Evolutionary conservation across 2,329 filamentous ascomycete species (phyloP).

Genomic region (Graphilbum sp.): DNA sequence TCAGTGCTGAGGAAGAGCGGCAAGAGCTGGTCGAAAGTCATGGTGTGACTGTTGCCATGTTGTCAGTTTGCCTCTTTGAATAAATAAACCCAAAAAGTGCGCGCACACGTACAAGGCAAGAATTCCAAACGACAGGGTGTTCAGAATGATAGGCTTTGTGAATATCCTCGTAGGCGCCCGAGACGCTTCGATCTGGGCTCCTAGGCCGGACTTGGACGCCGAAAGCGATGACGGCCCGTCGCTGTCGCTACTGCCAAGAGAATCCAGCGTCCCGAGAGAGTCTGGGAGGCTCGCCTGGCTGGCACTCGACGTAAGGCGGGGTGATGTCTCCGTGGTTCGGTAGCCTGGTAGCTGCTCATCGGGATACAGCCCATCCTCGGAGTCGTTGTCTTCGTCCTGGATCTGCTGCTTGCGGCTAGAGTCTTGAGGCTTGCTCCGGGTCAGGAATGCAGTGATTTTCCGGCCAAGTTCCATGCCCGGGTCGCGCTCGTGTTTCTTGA

Average conservation of each 20-base stretch:
- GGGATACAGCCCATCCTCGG: slow-evolving; percentile 41
- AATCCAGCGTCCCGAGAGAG: slow-evolving; percentile 12
- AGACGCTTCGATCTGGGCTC: slow-evolving; percentile 2
- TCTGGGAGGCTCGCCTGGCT: slow-evolving; percentile 16
- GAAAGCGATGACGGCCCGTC: slow-evolving; percentile 11
- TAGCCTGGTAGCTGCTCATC: slow-evolving; percentile 54
- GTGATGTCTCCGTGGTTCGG: slow-evolving; percentile 33
- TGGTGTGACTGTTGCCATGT: slow-evolving; percentile 63
- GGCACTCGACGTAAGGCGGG: slow-evolving; percentile 2
- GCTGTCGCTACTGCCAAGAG: slow-evolving; percentile 12
- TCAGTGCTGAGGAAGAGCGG: slow-evolving; percentile 76
- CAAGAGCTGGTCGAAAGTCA: slow-evolving; percentile 87
- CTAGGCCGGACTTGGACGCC: background rate
- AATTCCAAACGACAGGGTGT: slow-evolving; percentile 81
- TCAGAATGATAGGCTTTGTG: slow-evolving; percentile 69
- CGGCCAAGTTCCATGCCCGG: slow-evolving; percentile 60
- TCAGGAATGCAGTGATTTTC: slow-evolving; percentile 40
- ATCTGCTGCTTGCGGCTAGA: slow-evolving; percentile 14
- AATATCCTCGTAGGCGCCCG: slow-evolving; percentile 38
- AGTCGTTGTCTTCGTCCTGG: slow-evolving; percentile 26
- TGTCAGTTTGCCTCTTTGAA: background rate
- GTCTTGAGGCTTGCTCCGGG: slow-evolving; percentile 12
- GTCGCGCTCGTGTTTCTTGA: slow-evolving; percentile 63
- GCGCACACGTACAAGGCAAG: slow-evolving; percentile 68
- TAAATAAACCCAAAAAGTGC: slow-evolving; percentile 5